Percentiles rank a stretch among this genome's conserved stretches.
These are phyloP conservation scores for Pyrenula massariospora DNA, from an alignment of 495 filamentous ascomycete genomes.

Conservation along the genomic window DNA sequence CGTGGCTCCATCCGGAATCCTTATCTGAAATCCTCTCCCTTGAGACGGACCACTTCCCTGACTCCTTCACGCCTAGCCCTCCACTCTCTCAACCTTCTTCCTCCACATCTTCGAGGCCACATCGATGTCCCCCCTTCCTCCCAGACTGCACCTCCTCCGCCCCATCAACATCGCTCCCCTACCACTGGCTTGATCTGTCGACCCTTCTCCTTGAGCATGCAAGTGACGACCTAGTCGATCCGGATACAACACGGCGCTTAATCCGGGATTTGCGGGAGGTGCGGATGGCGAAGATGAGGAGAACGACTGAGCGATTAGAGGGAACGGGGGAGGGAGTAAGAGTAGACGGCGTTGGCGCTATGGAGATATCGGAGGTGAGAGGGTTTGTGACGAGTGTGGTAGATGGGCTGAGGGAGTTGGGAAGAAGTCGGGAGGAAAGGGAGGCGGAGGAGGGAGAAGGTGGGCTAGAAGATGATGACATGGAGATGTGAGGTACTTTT, in stretches of 20 bases:
- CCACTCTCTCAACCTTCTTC: conserved; percentile 30
- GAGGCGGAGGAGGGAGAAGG: conserved; percentile 32
- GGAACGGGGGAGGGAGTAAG: conserved; percentile 54
- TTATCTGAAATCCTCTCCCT: conserved; percentile 63
- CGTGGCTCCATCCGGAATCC: conserved; percentile 70
- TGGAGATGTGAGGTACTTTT: no score
- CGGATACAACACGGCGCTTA: conserved; percentile 61
- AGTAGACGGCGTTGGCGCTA: conserved; percentile 74
- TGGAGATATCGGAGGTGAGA: conserved; percentile 83
- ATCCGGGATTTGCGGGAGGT: conserved; percentile 80
- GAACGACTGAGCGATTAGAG: conserved; percentile 50
- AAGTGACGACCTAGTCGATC: conserved; percentile 69
- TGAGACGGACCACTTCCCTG: conserved; percentile 55
- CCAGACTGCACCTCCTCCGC: conserved; percentile 46
- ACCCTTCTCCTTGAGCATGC: conserved; percentile 77
- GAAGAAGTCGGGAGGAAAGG: conserved; percentile 41
- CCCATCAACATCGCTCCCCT: conserved; percentile 60
- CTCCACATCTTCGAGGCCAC: conserved; percentile 1
- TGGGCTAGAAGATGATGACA: conserved; percentile 14
- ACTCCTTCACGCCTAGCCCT: conserved; percentile 64
- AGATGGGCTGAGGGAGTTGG: conserved; percentile 68
- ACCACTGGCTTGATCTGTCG: conserved; percentile 85
- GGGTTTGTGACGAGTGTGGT: conserved; percentile 77
- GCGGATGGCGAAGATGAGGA: conserved; percentile 76
- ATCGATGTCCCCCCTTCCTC: conserved; percentile 47